phyloP scores from a whole-genome alignment of 1,284 basidiomycete genomes.

The Moniliella sp. region DNA sequence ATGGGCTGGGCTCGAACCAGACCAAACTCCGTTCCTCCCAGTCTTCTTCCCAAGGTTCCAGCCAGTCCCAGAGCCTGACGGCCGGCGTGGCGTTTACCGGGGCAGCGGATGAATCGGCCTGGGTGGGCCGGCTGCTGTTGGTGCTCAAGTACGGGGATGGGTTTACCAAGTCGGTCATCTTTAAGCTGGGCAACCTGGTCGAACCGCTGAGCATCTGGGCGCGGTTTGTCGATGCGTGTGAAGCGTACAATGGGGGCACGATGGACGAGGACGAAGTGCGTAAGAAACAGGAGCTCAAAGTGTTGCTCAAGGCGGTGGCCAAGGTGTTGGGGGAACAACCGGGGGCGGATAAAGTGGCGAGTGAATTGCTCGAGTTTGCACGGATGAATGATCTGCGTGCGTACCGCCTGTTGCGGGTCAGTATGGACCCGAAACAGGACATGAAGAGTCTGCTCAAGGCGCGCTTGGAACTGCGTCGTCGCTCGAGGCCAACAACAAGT shows the following conservation, averaged over 20 bases:
- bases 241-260: slow-evolving; percentile 40
- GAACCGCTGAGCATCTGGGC: slow-evolving; percentile 49
- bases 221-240: slow-evolving; percentile 17
- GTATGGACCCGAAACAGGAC: slow-evolving; percentile 62
- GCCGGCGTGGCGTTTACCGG: no score
- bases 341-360: slow-evolving; percentile 47
- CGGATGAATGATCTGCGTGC: slow-evolving; percentile 63
- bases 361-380: slow-evolving; percentile 64
- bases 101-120: slow-evolving; percentile 52
- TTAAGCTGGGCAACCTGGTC: background rate
- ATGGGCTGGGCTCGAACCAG: no score
- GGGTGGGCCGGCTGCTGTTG: slow-evolving; percentile 61
- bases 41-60: no score
- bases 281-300: slow-evolving; percentile 42
- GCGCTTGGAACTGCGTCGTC: slow-evolving; percentile 41
- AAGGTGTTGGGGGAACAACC: slow-evolving; percentile 4
- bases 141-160: slow-evolving; percentile 50
- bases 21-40: no score
- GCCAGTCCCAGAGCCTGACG: no score
- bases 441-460: slow-evolving; percentile 56
- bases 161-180: background rate
- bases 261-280: slow-evolving; percentile 51
- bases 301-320: slow-evolving; percentile 9
- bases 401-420: slow-evolving; percentile 60
- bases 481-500: slow-evolving; percentile 34